Evolutionary conservation across 2,329 filamentous ascomycete species (phyloP), one percentile per base, ranked within the genome.

Genomic region (Neofusicoccum sp.): DNA sequence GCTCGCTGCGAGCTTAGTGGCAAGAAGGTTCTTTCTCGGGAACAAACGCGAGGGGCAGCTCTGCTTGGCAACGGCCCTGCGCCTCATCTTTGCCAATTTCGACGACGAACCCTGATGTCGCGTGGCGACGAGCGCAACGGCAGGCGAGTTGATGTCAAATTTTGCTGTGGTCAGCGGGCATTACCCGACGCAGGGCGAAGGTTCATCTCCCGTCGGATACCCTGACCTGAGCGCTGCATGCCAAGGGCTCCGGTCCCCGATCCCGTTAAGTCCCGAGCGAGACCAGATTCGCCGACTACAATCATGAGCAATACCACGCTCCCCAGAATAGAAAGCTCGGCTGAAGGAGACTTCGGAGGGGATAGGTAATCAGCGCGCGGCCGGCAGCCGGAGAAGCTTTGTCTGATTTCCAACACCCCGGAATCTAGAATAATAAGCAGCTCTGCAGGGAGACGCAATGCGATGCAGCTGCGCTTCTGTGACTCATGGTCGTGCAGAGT

Each of bases 341-440:
- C 14, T 11, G 48, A 38, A 33, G 48, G 33, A 38, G 31, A 38
- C 36, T 6, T n/a, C 48, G 36, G 49, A 41, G 2, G n/a, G 49
- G 14, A n/a, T 3, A n/a, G 3, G 49, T 1, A 28, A 30, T 47
- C 44, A 47, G 44, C 44, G 31, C 44, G 44, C 31, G 28, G 44
- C 9, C 20, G 20, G 26, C 4, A 8, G 11, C 30, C 31, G 26
- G 44, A 31, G 26, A 47, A 47, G 49, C 49, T 54, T 54, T 40
- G 26, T 53, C 34, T 53, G 48, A 53, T 53, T 53, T 53, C 48
- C 48, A 53, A 53, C 33, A 7, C 20, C 34, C 48, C 5, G 33
- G 48, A 53, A 38, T 53, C 48, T 53, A 53, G 48, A 53, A 40
- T 43, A 26, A 43, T 11, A 6, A 26, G 26, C 44, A 14, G 12